phyloP scores from a whole-genome alignment of 116 monocot species.

The Iris pallida region DNA sequence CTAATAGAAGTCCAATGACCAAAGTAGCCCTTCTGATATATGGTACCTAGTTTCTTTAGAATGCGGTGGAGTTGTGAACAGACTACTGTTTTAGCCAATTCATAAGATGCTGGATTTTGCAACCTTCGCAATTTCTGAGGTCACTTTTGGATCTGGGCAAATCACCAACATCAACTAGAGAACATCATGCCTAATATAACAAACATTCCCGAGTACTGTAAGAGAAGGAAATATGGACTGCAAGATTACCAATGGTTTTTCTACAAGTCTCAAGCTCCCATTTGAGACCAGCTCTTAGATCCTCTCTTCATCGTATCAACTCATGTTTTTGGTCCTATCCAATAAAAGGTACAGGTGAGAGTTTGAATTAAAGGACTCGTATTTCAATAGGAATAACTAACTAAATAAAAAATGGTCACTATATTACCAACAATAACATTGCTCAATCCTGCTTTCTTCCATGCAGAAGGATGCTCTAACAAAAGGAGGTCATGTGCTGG shows the following conservation, averaged over 20 bases:
- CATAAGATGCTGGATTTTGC: neutral
- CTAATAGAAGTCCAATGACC: slow-evolving; percentile 2
- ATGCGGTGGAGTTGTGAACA: neutral
- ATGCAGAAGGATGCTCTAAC: neutral
- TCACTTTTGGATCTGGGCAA: too few species aligned
- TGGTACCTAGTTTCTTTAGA: neutral
- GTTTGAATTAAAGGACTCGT: neutral
- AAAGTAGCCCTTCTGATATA: neutral
- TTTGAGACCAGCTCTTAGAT: neutral
- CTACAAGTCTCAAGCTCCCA: neutral
- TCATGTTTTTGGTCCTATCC: neutral
- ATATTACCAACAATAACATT: neutral
- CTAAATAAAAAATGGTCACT: neutral
- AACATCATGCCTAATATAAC: neutral
- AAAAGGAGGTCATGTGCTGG: too few species aligned
- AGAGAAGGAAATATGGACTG: neutral
- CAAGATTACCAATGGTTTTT: neutral
- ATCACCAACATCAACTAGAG: neutral
- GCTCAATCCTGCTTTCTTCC: neutral
- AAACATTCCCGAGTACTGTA: neutral
- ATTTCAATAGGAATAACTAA: neutral
- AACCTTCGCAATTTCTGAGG: neutral
- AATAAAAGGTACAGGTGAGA: too few species aligned
- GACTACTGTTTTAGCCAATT: neutral
- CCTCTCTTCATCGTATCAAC: neutral